A percentile compares a stretch with the other conserved stretches of the same genome.
Conservation (phyloP, 1,284 basidiomycete genomes). For the Calocybe gambosa region DNA sequence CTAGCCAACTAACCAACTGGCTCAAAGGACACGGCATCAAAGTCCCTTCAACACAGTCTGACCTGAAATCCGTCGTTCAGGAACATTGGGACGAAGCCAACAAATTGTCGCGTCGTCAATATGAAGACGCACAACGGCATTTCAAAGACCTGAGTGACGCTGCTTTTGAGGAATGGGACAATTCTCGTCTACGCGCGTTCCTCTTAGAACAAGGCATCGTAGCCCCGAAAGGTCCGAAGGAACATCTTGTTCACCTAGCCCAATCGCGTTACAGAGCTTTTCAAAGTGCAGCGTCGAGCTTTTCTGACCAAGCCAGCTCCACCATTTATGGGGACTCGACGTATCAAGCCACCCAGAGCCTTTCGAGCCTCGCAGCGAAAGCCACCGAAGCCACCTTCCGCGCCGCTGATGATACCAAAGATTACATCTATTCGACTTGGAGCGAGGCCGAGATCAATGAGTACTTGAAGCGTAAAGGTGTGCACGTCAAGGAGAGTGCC, state of each 20-base stretch:
- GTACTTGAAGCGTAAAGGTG: constrained; percentile 72
- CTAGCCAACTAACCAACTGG: constrained; percentile 61
- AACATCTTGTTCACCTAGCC: constrained; percentile 75
- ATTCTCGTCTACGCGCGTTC: constrained; percentile 74
- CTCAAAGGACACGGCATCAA: constrained; percentile 66
- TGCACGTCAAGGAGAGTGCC: constrained; percentile 58
- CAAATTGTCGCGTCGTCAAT: constrained; percentile 57
- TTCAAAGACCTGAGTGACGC: constrained; percentile 53
- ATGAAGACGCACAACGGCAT: constrained; percentile 56
- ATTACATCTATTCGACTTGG: constrained; percentile 88
- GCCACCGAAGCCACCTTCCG: constrained; percentile 52
- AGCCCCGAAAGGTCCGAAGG: constrained; percentile 69
- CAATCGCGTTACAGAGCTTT: constrained; percentile 65
- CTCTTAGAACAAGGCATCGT: constrained; percentile 85
- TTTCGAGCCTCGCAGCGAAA: constrained; percentile 30
- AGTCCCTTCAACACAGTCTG: constrained; percentile 42
- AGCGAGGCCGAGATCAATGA: constrained; percentile 36
- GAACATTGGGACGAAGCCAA: constrained; percentile 58
- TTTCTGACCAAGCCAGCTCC: constrained; percentile 45
- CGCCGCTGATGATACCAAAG: constrained; percentile 67
- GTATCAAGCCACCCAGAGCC: constrained; percentile 12
- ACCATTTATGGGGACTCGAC: constrained; percentile 13
- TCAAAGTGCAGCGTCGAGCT: constrained; percentile 46
- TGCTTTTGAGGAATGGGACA: constrained; percentile 74
- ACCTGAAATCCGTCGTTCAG: constrained; percentile 53